phyloP scores from a whole-genome alignment of 2,329 filamentous ascomycete species.

The Penicillium sp. region DNA sequence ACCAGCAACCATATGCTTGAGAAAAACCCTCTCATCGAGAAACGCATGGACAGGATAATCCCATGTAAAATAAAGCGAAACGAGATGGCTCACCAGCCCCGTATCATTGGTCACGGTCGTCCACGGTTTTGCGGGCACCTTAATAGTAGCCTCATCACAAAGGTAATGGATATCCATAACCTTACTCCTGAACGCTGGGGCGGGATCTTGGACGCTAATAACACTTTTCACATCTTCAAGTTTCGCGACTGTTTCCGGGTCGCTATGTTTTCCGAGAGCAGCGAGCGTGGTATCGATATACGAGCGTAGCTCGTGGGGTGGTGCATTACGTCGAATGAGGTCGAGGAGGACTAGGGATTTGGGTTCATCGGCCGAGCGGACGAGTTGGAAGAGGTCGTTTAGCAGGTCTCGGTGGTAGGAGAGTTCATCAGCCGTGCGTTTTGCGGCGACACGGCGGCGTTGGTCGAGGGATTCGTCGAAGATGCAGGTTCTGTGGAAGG shows the following conservation, averaged over 20 bases:
- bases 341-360: conserved; percentile 31
- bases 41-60: conserved; percentile 86
- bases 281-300: conserved; percentile 34
- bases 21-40: conserved; percentile 73
- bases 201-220: conserved; percentile 31
- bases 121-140: conserved; percentile 59
- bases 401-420: conserved; percentile 40
- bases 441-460: conserved; percentile 40
- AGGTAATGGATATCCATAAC: conserved; percentile 45
- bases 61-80: conserved; percentile 92
- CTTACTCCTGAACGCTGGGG: conserved; percentile 34
- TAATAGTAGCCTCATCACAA: conserved; percentile 35
- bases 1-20: conserved; percentile 49
- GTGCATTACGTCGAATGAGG: conserved; percentile 36
- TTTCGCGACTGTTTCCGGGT: conserved; percentile 20
- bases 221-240: conserved; percentile 30
- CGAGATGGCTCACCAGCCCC: conserved; percentile 72
- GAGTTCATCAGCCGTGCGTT: conserved; percentile 41
- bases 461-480: conserved; percentile 63
- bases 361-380: conserved; percentile 33
- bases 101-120: conserved; percentile 75
- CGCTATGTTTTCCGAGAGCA: conserved; percentile 5
- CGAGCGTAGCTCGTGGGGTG: conserved; percentile 35
- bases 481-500: conserved; percentile 43
- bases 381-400: conserved; percentile 35